Conservation (phyloP, 371 early-diverging fungal genomes). For the Dinochytrium kinnereticum region DNA sequence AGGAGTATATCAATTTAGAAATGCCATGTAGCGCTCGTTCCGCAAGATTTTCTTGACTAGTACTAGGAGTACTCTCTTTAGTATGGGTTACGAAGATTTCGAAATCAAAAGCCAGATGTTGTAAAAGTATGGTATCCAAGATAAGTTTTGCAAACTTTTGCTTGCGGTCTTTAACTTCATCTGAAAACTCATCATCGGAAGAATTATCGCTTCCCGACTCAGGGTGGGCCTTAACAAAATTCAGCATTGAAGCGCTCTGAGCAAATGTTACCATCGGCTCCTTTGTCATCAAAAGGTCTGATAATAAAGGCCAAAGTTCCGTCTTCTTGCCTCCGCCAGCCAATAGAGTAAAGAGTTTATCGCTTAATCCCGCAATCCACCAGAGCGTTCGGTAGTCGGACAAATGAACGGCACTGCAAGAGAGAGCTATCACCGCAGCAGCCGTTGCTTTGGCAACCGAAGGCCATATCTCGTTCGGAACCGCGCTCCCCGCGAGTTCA, state of each 20-base stretch:
- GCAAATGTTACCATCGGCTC: slow-evolving; percentile 35
- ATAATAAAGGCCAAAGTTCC: slow-evolving; percentile 39
- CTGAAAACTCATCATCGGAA: slow-evolving; percentile 27
- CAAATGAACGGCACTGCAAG: slow-evolving; percentile 28
- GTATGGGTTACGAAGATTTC: slow-evolving; percentile 47
- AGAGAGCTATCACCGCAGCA: slow-evolving; percentile 41
- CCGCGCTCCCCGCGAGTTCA: background rate
- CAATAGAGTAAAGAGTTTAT: slow-evolving; percentile 50
- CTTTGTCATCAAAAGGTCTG: slow-evolving; percentile 39
- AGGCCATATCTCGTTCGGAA: background rate
- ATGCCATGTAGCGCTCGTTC: background rate
- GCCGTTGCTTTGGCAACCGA: slow-evolving; percentile 41
- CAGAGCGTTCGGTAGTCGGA: slow-evolving; percentile 37
- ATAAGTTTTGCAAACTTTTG: slow-evolving; percentile 33
- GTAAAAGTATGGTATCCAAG: slow-evolving; percentile 35
- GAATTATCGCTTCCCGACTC: slow-evolving; percentile 39
- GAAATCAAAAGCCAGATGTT: slow-evolving; percentile 48
- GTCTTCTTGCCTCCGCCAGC: slow-evolving; percentile 42
- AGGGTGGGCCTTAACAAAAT: slow-evolving; percentile 28
- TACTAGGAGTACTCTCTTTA: slow-evolving; percentile 32
- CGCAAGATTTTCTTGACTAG: background rate
- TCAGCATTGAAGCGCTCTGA: background rate
- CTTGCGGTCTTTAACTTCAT: slow-evolving; percentile 32
- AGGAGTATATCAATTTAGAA: background rate
- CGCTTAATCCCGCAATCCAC: slow-evolving; percentile 51